These are phyloP conservation scores for Triangularia setosa DNA, from an alignment of 2,329 filamentous ascomycete genomes.

Conservation along the genomic window DNA sequence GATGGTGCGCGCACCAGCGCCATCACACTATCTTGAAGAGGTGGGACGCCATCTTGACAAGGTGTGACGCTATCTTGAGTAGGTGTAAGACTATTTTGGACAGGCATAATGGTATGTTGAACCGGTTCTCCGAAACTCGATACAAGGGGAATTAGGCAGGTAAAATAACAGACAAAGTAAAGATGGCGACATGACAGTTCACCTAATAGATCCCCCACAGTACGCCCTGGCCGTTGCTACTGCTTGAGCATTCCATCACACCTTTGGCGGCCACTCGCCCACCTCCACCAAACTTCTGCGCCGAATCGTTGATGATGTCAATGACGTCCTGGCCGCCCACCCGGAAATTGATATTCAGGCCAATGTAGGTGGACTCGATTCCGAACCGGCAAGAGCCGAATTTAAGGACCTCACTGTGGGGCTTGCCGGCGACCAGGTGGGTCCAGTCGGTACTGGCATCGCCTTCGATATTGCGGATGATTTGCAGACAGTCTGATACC, in stretches of 20 bases:
- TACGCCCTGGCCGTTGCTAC: conserved; percentile 17
- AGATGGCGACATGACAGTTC: no score
- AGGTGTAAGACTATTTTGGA: no score
- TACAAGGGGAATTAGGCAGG: no score
- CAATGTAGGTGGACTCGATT: conserved; percentile 23
- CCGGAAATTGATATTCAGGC: conserved; percentile 31
- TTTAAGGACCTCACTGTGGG: conserved; percentile 26
- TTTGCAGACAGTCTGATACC: conserved; percentile 33
- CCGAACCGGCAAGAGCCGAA: conserved; percentile 34
- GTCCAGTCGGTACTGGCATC: conserved; percentile 19
- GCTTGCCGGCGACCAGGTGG: conserved; percentile 17
- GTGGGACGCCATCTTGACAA: no score
- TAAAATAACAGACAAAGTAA: no score
- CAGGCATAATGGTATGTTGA: no score
- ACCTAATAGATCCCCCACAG: conserved; percentile 30
- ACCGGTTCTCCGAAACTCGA: no score
- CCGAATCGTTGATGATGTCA: conserved; percentile 32
- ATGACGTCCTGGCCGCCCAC: conserved; percentile 36
- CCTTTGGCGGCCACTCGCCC: conserved; percentile 36
- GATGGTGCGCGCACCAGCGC: no score
- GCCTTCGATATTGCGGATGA: conserved; percentile 33
- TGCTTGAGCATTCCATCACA: conserved; percentile 26
- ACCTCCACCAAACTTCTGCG: conserved; percentile 29
- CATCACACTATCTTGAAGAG: no score
- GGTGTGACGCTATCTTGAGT: no score